These are phyloP conservation scores for Xylaria sp. DNA, from an alignment of 2,329 filamentous ascomycete genomes.

Conservation along the genomic window DNA sequence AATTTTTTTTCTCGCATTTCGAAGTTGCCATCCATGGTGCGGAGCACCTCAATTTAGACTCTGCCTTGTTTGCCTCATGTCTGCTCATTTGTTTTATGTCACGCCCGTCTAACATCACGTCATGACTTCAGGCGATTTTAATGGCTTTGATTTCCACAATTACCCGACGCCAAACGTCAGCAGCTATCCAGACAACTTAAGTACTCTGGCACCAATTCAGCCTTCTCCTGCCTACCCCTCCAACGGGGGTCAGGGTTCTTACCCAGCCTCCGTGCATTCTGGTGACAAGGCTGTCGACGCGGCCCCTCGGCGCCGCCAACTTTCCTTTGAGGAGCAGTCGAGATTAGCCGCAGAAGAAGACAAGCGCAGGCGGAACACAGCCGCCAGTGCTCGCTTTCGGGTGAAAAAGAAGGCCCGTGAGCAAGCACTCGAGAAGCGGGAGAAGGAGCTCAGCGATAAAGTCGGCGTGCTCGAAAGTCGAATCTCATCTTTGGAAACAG, in stretches of 20 bases:
- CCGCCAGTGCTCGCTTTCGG: conserved; percentile 87
- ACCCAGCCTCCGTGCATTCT: conserved; percentile 47
- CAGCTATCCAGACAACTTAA: conserved; percentile 57
- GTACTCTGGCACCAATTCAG: conserved; percentile 62
- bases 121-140: conserved; percentile 68
- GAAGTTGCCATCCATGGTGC: conserved; percentile 48
- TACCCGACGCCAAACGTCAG: conserved; percentile 64
- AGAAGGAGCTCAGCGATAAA: conserved; percentile 86
- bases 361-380: conserved; percentile 88
- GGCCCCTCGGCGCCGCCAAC: conserved; percentile 55
- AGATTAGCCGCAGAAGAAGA: conserved; percentile 85
- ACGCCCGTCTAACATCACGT: conserved; percentile 57
- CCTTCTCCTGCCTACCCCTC: conserved; percentile 60
- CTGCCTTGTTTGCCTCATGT: conserved; percentile 40
- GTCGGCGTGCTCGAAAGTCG: conserved; percentile 77
- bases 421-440: conserved; percentile 82
- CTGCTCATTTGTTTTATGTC: conserved; percentile 42
- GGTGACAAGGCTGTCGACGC: conserved; percentile 59
- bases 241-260: conserved; percentile 52
- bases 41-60: conserved; percentile 45
- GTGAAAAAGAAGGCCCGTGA: conserved; percentile 97
- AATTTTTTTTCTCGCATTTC: conserved; percentile 17
- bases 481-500: conserved; percentile 73
- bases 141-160: conserved; percentile 65
- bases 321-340: conserved; percentile 76